A percentile compares a stretch with the other conserved stretches of the same genome.
Conservation (phyloP, 768 basidiomycete species). For the Termitomyces eurrhizus region DNA sequence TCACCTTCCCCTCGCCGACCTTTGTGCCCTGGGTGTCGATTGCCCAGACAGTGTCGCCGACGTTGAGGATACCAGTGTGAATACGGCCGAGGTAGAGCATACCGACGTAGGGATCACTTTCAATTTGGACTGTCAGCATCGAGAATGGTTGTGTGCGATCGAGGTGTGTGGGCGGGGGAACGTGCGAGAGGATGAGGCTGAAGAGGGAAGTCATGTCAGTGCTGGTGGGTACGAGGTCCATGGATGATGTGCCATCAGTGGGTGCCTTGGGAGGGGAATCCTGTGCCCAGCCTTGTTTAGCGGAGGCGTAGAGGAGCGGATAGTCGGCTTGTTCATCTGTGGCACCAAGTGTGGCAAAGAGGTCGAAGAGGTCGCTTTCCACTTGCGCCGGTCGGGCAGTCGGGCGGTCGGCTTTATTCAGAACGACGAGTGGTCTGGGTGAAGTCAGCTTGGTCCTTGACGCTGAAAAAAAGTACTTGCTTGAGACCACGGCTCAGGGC, state of each 20-base stretch:
- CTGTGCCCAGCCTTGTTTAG: conserved; percentile 48
- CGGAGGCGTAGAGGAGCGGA: conserved; percentile 46
- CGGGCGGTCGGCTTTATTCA: conserved; percentile 47
- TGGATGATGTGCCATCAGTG: conserved; percentile 9
- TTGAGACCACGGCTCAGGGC: conserved; percentile 39
- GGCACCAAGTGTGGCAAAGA: conserved; percentile 47
- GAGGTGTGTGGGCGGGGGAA: conserved; percentile 33
- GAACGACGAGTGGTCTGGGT: conserved; percentile 40
- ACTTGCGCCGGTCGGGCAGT: conserved; percentile 42
- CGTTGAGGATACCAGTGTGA: conserved; percentile 33
- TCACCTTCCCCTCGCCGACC: conserved; percentile 47
- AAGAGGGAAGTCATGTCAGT: conserved; percentile 41
- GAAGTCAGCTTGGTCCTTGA: neutral
- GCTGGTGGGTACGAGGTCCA: conserved; percentile 8
- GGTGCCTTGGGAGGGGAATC: conserved; percentile 19
- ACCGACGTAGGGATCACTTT: conserved; percentile 47
- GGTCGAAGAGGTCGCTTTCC: conserved; percentile 46
- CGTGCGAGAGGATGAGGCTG: conserved; percentile 42
- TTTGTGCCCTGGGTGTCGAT: conserved; percentile 39
- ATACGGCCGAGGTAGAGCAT: conserved; percentile 45
- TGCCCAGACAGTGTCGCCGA: conserved; percentile 37
- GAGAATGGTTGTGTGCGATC: conserved; percentile 37
- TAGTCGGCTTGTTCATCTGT: conserved; percentile 51
- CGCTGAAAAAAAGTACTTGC: conserved; percentile 21
- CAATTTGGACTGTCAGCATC: conserved; percentile 51